Conservation (phyloP, 192 early-diverging fungal genomes). For the Coemansia sp. region DNA sequence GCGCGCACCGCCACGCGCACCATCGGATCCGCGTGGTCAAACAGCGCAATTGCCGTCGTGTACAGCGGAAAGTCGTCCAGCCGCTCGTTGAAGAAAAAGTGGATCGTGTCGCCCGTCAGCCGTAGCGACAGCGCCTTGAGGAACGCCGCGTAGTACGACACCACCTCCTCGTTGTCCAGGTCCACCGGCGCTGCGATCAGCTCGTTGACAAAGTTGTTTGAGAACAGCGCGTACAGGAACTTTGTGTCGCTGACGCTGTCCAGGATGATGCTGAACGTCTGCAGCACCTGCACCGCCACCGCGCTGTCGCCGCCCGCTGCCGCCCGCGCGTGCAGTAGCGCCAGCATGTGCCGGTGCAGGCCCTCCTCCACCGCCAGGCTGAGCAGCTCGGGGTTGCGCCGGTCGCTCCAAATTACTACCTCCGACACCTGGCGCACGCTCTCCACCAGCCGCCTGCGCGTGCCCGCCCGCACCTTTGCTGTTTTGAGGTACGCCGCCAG, state of each 20-base stretch:
- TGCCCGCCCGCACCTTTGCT: slow-evolving; percentile 7
- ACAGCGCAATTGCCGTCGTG: slow-evolving; percentile 60
- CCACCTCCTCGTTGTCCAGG: slow-evolving; percentile 62
- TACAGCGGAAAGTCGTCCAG: slow-evolving; percentile 57
- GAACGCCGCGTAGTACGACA: slow-evolving; percentile 65
- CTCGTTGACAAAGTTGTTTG: slow-evolving; percentile 71
- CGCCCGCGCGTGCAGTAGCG: slow-evolving; percentile 10
- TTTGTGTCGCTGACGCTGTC: slow-evolving; percentile 38
- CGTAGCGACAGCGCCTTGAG: slow-evolving; percentile 67
- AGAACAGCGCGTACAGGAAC: slow-evolving; percentile 58
- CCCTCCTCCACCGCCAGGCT: slow-evolving; percentile 29
- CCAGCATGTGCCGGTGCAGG: slow-evolving; percentile 30
- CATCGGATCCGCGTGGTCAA: slow-evolving; percentile 68
- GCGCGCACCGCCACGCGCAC: slow-evolving; percentile 63
- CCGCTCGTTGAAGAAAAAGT: slow-evolving; percentile 59
- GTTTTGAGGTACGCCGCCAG: slow-evolving; percentile 18
- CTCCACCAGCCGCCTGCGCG: slow-evolving; percentile 31
- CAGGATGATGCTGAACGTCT: slow-evolving; percentile 53
- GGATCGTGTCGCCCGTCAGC: slow-evolving; percentile 58
- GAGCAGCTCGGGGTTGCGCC: slow-evolving; percentile 37
- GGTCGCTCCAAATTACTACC: slow-evolving; percentile 43
- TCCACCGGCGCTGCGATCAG: slow-evolving; percentile 59
- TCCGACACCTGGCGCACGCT: slow-evolving; percentile 38
- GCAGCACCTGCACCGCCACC: slow-evolving; percentile 42
- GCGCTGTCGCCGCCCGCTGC: slow-evolving; percentile 8